These are phyloP conservation scores for Hymenoscyphus scutula DNA, from an alignment of 2,329 filamentous ascomycete species.

Conservation along the genomic window DNA sequence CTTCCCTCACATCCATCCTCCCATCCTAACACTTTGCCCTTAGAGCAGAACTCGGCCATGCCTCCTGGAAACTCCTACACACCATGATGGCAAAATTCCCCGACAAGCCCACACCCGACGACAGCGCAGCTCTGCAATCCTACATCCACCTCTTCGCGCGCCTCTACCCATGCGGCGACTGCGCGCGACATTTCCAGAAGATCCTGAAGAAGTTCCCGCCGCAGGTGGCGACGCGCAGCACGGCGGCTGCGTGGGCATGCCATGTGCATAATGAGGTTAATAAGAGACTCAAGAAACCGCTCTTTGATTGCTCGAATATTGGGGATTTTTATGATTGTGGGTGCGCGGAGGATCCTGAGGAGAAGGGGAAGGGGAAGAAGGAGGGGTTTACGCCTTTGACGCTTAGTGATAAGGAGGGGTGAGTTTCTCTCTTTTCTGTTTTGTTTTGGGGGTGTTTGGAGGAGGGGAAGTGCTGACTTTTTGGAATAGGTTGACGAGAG, in stretches of 20 bases:
- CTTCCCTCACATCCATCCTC: background rate
- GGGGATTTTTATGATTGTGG: conserved; percentile 72
- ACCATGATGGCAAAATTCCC: conserved; percentile 70
- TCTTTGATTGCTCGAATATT: conserved; percentile 66
- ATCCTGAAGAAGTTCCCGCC: conserved; percentile 62
- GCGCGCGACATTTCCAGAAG: conserved; percentile 64
- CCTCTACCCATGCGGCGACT: conserved; percentile 70
- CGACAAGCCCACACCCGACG: conserved; percentile 60
- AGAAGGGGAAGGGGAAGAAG: conserved; percentile 32
- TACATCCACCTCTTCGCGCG: conserved; percentile 66
- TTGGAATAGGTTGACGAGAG: conserved; percentile 22
- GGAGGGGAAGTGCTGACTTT: background rate
- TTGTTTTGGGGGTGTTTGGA: background rate
- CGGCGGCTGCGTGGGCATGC: conserved; percentile 66
- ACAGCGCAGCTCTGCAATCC: conserved; percentile 60
- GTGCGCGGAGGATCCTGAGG: conserved; percentile 59
- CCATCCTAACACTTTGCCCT: no score
- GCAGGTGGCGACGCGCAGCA: conserved; percentile 61
- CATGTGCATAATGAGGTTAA: conserved; percentile 69
- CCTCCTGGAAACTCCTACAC: conserved; percentile 68
- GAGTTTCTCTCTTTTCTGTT: no score
- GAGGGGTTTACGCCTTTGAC: conserved; percentile 35
- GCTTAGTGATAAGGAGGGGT: conserved; percentile 34
- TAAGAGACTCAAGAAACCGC: conserved; percentile 56
- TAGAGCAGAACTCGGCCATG: conserved; percentile 59